Base-by-base conservation (phyloP, 2,329 filamentous ascomycete genomes). In the Fusarium paranaense region DNA sequence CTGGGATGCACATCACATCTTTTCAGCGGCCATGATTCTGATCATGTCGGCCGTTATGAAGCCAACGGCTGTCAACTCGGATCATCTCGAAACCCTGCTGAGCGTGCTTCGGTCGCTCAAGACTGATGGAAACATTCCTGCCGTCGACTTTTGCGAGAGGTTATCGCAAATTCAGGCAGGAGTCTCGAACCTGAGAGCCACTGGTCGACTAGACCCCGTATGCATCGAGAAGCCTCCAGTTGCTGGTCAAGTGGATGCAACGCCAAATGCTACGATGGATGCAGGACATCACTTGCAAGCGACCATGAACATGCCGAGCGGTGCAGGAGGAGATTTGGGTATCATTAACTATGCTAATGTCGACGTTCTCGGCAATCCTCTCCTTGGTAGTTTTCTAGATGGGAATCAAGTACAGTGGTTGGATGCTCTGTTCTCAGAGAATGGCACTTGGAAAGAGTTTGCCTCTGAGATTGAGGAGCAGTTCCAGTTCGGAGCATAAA, bases 1-100 rank as follows among this genome's bases (percentile, higher is more conserved):
- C 30, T 81, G 79, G 79, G 80, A 81, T 20, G 80, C 80, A 1
- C 80, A 81, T 38, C 80, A 81, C 32, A 73, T 81, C 38, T 81
- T 81, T 58, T 80, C 80, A 2, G 78, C 80, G 0, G 72, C 80
- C 1, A 78, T 81, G 40, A 71, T 81, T 0, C 73, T 81, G 0
- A 75, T 81, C 62, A 80, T 81, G 64, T 81, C 80, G 11, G 80
- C 80, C 0, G 77, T 81, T 0, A 80, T 80, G 70, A 79, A 80
- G 13, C 80, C 80, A 0, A 75, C 73, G 0, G 72, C 75, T 0
- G 67, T 74, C 5, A 78, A 74, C 5, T 79, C 80, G 0, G 79
- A 81, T 16, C 76, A 78, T 9, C 63, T 81, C 0, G 78, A 81
- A 50, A 80, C 79, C 0, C 18, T 80, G 0, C 27, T 80, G 0